phyloP scores from a whole-genome alignment of 2,329 filamentous ascomycete genomes.

The Sporothrix dimorphospora region DNA sequence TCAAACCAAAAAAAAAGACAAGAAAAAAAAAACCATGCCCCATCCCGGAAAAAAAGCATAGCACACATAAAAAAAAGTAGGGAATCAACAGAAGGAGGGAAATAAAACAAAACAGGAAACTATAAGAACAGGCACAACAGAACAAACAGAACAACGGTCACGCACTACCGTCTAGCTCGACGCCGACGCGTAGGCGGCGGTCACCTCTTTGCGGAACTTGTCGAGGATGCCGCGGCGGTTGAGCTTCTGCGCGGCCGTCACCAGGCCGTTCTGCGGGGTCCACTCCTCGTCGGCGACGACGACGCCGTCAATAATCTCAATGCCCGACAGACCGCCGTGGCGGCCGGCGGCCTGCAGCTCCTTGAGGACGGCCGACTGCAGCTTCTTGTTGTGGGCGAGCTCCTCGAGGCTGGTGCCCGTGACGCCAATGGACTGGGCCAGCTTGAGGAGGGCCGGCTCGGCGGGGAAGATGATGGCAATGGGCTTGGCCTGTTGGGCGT shows the following conservation, averaged over 20 bases:
- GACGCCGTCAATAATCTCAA: constrained; percentile 73
- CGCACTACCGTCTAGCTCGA: constrained; percentile 9
- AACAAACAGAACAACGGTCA: not conserved
- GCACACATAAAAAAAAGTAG: constrained; percentile 1
- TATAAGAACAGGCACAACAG: not conserved
- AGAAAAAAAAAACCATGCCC: constrained; percentile 7
- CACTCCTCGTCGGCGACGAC: constrained; percentile 74
- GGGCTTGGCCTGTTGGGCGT: constrained; percentile 54
- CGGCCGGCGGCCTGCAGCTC: constrained; percentile 65
- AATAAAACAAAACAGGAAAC: not conserved
- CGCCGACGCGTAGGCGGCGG: constrained; percentile 57
- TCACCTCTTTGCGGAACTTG: constrained; percentile 64
- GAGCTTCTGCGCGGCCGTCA: constrained; percentile 73
- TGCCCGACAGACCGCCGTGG: constrained; percentile 64
- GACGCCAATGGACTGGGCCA: constrained; percentile 50
- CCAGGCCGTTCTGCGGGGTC: constrained; percentile 71
- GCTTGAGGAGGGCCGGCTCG: constrained; percentile 58
- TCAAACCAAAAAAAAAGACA: constrained; percentile 15
- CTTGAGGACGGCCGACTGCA: constrained; percentile 64
- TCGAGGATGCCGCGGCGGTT: constrained; percentile 69
- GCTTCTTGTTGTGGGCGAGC: constrained; percentile 68
- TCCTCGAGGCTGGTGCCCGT: constrained; percentile 63
- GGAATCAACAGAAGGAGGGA: constrained; percentile 18
- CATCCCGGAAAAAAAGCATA: not conserved
- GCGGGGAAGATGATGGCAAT: constrained; percentile 61